Evolutionary conservation across 108 stramenopile species (phyloP).

Genomic region (Cyclotella distinguenda): DNA sequence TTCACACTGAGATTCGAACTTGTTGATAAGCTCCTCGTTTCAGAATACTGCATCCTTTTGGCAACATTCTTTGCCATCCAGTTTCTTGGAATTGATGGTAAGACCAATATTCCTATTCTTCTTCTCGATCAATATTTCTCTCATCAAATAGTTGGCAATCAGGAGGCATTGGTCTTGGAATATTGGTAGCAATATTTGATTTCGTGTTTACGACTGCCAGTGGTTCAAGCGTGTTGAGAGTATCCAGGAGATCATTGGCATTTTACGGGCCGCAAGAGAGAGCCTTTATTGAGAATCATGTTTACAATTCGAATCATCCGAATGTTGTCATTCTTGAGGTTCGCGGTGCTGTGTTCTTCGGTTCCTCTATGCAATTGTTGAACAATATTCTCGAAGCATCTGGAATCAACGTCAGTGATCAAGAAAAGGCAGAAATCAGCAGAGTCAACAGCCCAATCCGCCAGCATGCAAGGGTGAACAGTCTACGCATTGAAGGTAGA

Average conservation of each 20-base stretch:
- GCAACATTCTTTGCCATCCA: constrained; percentile 48
- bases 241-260: constrained; percentile 71
- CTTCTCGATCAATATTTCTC: neutral
- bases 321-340: constrained; percentile 74
- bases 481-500: constrained; percentile 15
- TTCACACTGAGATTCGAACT: too few relatives aligned
- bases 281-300: constrained; percentile 64
- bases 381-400: constrained; percentile 59
- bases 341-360: constrained; percentile 80
- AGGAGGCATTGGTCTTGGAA: constrained; percentile 42
- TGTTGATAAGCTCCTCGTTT: constrained; percentile 45
- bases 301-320: constrained; percentile 52
- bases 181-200: constrained; percentile 69
- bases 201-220: constrained; percentile 73
- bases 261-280: constrained; percentile 69
- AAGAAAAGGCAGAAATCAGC: constrained; percentile 48
- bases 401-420: constrained; percentile 37
- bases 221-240: constrained; percentile 49
- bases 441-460: constrained; percentile 35
- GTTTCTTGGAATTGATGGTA: constrained; percentile 37
- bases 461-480: constrained; percentile 33
- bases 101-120: neutral
- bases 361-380: constrained; percentile 65
- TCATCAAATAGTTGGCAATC: neutral
- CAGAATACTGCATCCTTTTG: constrained; percentile 42